Base-by-base conservation (phyloP, 768 basidiomycete species). In the Hortiboletus flavorubellus region DNA sequence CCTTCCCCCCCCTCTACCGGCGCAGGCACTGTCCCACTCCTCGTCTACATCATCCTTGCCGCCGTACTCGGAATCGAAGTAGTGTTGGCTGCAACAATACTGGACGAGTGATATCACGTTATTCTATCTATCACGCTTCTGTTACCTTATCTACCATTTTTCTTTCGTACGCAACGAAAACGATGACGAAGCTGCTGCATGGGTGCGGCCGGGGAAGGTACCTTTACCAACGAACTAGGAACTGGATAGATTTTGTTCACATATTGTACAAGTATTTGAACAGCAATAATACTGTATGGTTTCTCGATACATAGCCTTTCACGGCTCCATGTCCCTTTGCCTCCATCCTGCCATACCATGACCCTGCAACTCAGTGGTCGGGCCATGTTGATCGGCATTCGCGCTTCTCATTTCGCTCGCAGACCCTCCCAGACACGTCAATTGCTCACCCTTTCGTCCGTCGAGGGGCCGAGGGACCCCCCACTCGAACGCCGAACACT, bases 401-500 rank as follows among this genome's bases (percentile, higher is more conserved):
- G 45, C 11, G 43, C 30, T 50, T 57, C 21, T 38, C 44, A 37
- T 37, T 26, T 54, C 43, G 4, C 51, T 42, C 60, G 23, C 54
- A 60, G 30, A 40, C 51, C 31, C 31, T 18, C 43, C 29, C 66
- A 49, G 2, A 46, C 35, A 55, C 56, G 60, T 46, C 68, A 68
- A 38, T 56, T 54, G 23, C 62, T 84, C 37, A 74, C 78, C 0
- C 73, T 73, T 29, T 87, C 86, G 8, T 75, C 70, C 10, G 85
- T 86, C 29, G 68, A 80, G 61, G 89, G 87, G 0, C 75, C 85
- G 1, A 69, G 71, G 6, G 62, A 82, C 0, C 83, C 85, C 7
- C 82, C 83, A 0, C 75, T 89, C 31, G 79, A 77, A 31, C 63
- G 69, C 31, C 74, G 78, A 30, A 88, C 87, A 0, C 76, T 89